Evolutionary conservation across 179 eudicot species (phyloP), one percentile per base, ranked within the genome.

Genomic region (Silene coronaria): DNA sequence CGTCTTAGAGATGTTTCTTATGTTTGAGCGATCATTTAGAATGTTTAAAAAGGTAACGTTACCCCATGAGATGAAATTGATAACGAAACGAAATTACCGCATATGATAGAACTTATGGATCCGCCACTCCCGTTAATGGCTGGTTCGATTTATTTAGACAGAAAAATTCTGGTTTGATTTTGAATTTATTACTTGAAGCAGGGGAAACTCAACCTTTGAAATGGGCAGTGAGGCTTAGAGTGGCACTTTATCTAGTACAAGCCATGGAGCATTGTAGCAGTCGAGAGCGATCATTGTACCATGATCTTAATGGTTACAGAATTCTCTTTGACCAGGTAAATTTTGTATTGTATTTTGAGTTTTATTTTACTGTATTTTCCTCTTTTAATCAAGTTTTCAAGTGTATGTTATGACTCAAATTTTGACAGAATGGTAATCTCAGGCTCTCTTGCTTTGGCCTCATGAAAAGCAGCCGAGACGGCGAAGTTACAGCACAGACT

Each of bases 361-460:
- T 45, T 21, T 69, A 26, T 8, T 32, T 24, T 57, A 21, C 48
- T 45, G n/a, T 7, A 36, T 57, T 58, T 26, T 57, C 21, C 58
- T 19, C 58, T 59, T 70, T 55, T 26, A 16, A 2, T 64, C 13
- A 53, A 34, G 14, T 2, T 64, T 19, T 48, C 71, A 65, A 70
- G 74, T 76, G 11, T 79, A 64, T 78, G 62, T 85, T 67, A 38
- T 76, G 80, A 78, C 75, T 57, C 73, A 63, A 64, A 63, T 42
- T 81, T 84, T 61, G 78, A 84, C 87, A 93, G 98, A 91, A 90
- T 84, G 84, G 90, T 73, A 90, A 93, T 81, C 97, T 97, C 36
- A 90, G 98, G 91, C 97, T 93, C 71, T 93, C 98, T 5, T 90
- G 92, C 82, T 91, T 93, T 79, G 98, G 98, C 78, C 88, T 93